A percentile compares a stretch with the other conserved stretches of the same genome.
phyloP scores from a whole-genome alignment of 2,329 filamentous ascomycete genomes.

The Rhynchosporium secalis region DNA sequence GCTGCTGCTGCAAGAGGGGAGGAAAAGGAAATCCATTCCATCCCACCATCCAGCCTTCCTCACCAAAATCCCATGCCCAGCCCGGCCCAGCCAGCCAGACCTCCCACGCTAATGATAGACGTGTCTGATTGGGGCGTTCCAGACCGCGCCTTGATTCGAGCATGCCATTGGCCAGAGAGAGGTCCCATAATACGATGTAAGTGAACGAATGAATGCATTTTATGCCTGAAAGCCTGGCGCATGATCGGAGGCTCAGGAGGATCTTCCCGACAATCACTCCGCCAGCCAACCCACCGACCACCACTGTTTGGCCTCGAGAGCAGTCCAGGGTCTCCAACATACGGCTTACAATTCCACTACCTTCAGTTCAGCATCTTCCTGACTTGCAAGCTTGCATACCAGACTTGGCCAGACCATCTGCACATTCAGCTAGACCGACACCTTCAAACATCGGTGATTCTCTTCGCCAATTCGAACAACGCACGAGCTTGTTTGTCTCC shows the following conservation, averaged over 20 bases:
- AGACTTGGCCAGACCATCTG: neutral
- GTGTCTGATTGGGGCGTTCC: conserved; percentile 10
- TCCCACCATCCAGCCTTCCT: conserved; percentile 1
- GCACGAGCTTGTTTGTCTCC: conserved; percentile 13
- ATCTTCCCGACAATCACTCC: conserved; percentile 1
- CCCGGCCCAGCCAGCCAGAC: neutral
- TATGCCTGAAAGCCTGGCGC: neutral
- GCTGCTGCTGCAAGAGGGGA: neutral
- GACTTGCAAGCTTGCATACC: neutral
- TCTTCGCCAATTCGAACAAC: neutral
- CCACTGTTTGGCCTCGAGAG: neutral
- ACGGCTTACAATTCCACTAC: too few species aligned
- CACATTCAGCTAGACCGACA: neutral
- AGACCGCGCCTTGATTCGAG: neutral
- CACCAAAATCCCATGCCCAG: conserved; percentile 12
- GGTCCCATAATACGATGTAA: too few species aligned
- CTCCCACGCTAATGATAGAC: neutral
- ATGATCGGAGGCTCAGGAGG: neutral
- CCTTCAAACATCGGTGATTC: neutral
- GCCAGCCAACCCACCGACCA: neutral
- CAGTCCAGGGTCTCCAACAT: too few species aligned
- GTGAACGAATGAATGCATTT: too few species aligned
- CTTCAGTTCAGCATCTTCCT: neutral
- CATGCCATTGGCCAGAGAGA: too few species aligned
- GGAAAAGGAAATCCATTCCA: conserved; percentile 10